Conservation (phyloP, 1,284 basidiomycete genomes). For the Mycosarcoma mackinlayi region DNA sequence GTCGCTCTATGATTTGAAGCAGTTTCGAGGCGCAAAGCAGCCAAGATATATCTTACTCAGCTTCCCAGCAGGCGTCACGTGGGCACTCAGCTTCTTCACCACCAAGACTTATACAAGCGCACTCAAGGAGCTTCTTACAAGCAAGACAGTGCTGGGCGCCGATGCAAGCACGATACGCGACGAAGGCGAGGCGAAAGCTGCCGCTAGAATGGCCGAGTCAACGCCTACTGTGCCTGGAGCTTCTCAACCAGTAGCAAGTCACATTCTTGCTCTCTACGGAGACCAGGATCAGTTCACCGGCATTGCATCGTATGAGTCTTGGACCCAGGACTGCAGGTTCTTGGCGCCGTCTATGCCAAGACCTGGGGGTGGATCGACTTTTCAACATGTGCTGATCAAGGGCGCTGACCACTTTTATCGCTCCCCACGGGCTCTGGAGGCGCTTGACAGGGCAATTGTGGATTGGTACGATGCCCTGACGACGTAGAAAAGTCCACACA, state of each 20-base stretch:
- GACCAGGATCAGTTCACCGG: constrained; percentile 49
- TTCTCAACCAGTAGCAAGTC: constrained; percentile 26
- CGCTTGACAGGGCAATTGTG: constrained; percentile 22
- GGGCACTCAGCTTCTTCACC: constrained; percentile 50
- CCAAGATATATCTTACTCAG: constrained; percentile 46
- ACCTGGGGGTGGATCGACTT: constrained; percentile 18
- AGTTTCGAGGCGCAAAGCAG: constrained; percentile 26
- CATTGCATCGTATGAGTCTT: constrained; percentile 25
- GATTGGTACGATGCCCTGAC: constrained; percentile 31
- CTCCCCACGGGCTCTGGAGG: constrained; percentile 15
- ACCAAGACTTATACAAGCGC: constrained; percentile 20
- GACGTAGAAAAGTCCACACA: constrained; percentile 19
- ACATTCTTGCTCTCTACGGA: constrained; percentile 41
- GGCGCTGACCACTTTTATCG: constrained; percentile 49
- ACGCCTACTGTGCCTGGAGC: constrained; percentile 24
- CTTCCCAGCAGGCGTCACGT: constrained; percentile 48
- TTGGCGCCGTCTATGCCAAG: constrained; percentile 11
- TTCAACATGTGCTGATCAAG: constrained; percentile 30
- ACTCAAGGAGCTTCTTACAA: constrained; percentile 26
- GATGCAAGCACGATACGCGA: background rate
- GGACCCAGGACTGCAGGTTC: constrained; percentile 20
- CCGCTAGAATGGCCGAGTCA: constrained; percentile 11
- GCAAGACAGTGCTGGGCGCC: background rate
- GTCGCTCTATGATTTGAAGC: constrained; percentile 20
- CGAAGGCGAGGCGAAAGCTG: constrained; percentile 19